These are phyloP conservation scores for Bruguiera sexangula DNA, from an alignment of 345 rosid species.

Conservation along the genomic window DNA sequence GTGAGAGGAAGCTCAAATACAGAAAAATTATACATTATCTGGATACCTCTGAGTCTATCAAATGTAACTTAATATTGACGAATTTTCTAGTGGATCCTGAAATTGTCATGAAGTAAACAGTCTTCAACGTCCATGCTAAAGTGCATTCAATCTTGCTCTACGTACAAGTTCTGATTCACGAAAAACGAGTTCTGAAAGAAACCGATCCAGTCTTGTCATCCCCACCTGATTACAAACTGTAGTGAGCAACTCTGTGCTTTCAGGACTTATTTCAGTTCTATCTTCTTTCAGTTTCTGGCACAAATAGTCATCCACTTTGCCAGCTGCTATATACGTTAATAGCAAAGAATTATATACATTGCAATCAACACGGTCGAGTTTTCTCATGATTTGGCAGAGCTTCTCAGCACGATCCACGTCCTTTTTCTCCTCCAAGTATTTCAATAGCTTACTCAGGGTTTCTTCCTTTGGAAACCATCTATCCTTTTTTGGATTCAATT, in stretches of 20 bases:
- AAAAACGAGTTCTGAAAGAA: not conserved
- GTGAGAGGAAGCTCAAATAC: too few species aligned
- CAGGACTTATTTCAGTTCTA: not conserved
- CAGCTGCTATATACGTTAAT: not conserved
- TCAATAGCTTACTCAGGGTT: too few species aligned
- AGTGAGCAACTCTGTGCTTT: not conserved
- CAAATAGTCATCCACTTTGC: not conserved
- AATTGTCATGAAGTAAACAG: not conserved
- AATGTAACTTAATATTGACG: not conserved
- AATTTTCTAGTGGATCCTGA: not conserved
- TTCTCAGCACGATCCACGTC: not conserved
- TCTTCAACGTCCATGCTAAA: not conserved
- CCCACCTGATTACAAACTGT: not conserved
- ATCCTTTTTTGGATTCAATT: too few species aligned
- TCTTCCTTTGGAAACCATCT: too few species aligned
- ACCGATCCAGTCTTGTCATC: not conserved
- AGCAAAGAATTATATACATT: not conserved
- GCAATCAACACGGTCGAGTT: not conserved
- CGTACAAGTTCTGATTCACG: too few species aligned
- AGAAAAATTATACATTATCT: not conserved
- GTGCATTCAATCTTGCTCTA: too few species aligned
- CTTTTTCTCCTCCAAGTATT: not conserved
- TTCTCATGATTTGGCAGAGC: too few species aligned
- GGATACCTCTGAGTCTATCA: too few species aligned
- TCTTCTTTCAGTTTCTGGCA: not conserved